Percentiles rank a stretch among this genome's conserved stretches.
phyloP scores from a whole-genome alignment of 83 land plant species.

The Picea abies region DNA sequence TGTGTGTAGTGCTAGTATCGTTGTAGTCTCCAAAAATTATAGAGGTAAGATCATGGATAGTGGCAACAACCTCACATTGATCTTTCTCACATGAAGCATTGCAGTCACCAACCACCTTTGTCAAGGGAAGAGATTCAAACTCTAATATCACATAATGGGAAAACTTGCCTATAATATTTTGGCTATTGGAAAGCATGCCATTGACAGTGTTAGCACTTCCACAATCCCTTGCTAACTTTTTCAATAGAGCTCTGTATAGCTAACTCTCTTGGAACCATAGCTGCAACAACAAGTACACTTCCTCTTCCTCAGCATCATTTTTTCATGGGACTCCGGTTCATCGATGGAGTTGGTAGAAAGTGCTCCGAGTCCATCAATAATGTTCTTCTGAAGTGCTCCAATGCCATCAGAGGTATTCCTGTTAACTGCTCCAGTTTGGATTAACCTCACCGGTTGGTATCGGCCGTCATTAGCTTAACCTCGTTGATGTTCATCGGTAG shows the following conservation, averaged over 20 bases:
- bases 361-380: too few relatives aligned
- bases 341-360: too few relatives aligned
- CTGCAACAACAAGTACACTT: too few relatives aligned
- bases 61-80: too few relatives aligned
- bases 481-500: too few relatives aligned
- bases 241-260: background rate
- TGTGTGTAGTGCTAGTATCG: background rate
- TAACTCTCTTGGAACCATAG: background rate
- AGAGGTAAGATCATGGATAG: background rate
- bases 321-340: too few relatives aligned
- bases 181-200: background rate
- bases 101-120: background rate
- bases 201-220: background rate
- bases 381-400: too few relatives aligned
- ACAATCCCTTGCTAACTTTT: background rate
- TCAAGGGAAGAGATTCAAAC: background rate
- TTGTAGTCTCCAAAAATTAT: background rate
- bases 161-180: background rate
- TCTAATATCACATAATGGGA: background rate
- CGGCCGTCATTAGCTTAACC: too few relatives aligned
- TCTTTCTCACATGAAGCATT: background rate
- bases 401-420: too few relatives aligned
- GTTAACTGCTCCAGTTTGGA: too few relatives aligned
- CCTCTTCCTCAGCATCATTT: too few relatives aligned
- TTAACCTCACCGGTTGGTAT: too few relatives aligned